Evolutionary conservation across 192 early-diverging fungal genomes (phyloP).

Genomic region (Backusella australiensis): DNA sequence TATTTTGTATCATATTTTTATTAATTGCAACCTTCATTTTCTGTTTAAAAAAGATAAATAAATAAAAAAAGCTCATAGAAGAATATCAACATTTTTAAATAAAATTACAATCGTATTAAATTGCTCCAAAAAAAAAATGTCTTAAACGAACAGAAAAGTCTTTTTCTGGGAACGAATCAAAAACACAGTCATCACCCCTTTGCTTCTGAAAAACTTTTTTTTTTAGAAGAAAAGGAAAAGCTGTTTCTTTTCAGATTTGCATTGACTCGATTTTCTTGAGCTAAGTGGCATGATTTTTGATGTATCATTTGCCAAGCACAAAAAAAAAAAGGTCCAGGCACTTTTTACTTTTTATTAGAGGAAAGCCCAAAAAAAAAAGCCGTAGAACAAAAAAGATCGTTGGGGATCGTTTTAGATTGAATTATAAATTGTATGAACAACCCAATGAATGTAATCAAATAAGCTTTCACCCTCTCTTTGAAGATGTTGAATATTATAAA

Average conservation of each 20-base stretch:
- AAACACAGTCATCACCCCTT: neutral
- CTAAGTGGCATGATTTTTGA: neutral
- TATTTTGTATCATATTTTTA: neutral
- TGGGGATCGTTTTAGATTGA: neutral
- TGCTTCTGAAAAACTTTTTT: neutral
- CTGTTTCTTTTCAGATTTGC: neutral
- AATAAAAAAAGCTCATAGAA: neutral
- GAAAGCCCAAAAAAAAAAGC: neutral
- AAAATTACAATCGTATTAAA: neutral
- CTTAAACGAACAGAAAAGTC: neutral
- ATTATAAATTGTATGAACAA: neutral
- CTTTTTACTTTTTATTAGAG: neutral
- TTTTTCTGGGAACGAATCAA: neutral
- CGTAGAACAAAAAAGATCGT: neutral
- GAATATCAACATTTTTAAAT: neutral
- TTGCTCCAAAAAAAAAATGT: neutral
- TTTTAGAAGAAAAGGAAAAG: neutral
- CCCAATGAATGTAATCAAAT: neutral
- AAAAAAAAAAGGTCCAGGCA: neutral
- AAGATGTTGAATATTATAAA: too few species aligned
- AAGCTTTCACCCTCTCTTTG: neutral
- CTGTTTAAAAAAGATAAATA: neutral
- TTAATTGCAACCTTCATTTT: too few species aligned
- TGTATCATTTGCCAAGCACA: too few species aligned
- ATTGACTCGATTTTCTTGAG: neutral